phyloP scores from a whole-genome alignment of 345 rosid genomes.

The Clausena lansium region DNA sequence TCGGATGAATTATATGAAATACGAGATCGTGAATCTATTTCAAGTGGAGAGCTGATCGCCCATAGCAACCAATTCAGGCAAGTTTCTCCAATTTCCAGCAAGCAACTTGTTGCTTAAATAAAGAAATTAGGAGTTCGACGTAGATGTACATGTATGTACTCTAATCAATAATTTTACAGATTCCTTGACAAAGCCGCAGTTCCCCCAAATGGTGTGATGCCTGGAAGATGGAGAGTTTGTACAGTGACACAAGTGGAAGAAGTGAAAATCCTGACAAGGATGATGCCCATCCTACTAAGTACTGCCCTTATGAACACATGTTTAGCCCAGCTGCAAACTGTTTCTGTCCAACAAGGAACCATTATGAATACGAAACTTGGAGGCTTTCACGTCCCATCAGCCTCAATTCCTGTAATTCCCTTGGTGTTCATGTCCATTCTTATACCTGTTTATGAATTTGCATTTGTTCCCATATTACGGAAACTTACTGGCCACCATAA shows the following conservation, averaged over 20 bases:
- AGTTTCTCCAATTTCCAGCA: neutral
- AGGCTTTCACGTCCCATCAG: conserved; percentile 26
- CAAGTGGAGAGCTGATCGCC: conserved; percentile 26
- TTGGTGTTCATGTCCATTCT: conserved; percentile 35
- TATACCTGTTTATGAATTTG: conserved; percentile 31
- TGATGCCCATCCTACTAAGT: conserved; percentile 42
- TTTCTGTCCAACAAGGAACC: conserved; percentile 35
- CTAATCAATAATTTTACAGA: conserved; percentile 13
- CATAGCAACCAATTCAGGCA: conserved; percentile 26
- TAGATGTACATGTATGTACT: too few species aligned
- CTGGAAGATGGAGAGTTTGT: conserved; percentile 33
- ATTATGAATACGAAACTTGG: conserved; percentile 25
- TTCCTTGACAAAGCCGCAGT: conserved; percentile 48
- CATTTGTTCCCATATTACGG: conserved; percentile 30
- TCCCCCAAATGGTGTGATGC: conserved; percentile 11
- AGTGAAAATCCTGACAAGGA: conserved; percentile 47
- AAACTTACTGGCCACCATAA: conserved; percentile 29
- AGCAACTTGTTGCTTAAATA: neutral
- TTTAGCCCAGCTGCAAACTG: conserved; percentile 40
- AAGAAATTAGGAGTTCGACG: too few species aligned
- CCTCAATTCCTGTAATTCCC: conserved; percentile 38
- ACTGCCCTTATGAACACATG: conserved; percentile 43
- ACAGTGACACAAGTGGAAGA: conserved; percentile 53
- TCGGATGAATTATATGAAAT: conserved; percentile 21
- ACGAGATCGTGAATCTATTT: neutral